These are phyloP conservation scores for Inonotus obliquus DNA, from an alignment of 1,284 basidiomycete species.

Conservation along the genomic window DNA sequence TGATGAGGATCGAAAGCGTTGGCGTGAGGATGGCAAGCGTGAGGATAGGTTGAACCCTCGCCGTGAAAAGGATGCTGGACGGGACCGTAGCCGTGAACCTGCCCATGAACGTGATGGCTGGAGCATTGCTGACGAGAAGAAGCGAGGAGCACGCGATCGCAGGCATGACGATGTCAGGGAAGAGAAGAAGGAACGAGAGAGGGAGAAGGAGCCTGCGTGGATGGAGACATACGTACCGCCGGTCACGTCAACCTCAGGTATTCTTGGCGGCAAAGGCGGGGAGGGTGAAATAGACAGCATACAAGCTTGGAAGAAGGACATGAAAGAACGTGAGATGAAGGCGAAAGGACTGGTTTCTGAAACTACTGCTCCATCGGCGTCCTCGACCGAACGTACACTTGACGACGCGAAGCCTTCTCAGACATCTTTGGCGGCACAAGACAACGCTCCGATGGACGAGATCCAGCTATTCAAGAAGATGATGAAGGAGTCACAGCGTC, in stretches of 20 bases:
- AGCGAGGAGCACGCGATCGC: slow-evolving; percentile 52
- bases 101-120: slow-evolving; percentile 40
- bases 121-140: slow-evolving; percentile 56
- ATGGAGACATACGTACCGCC: slow-evolving; percentile 81
- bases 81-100: slow-evolving; percentile 34
- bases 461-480: slow-evolving; percentile 83
- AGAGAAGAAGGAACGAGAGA: slow-evolving; percentile 54
- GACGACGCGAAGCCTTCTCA: slow-evolving; percentile 9
- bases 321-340: slow-evolving; percentile 75
- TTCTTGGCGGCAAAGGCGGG: slow-evolving; percentile 53
- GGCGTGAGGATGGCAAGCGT: slow-evolving; percentile 19
- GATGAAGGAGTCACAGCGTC: slow-evolving; percentile 75
- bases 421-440: slow-evolving; percentile 28
- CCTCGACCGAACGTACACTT: slow-evolving; percentile 20
- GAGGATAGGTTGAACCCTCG: slow-evolving; percentile 23
- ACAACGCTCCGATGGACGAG: slow-evolving; percentile 56
- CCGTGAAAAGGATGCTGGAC: slow-evolving; percentile 34
- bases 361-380: slow-evolving; percentile 26
- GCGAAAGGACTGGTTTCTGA: slow-evolving; percentile 23
- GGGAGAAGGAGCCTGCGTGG: slow-evolving; percentile 85
- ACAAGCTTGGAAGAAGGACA: slow-evolving; percentile 85
- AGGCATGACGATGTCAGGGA: slow-evolving; percentile 39
- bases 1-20: slow-evolving; percentile 17
- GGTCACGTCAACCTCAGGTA: slow-evolving; percentile 47
- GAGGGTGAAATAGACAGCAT: slow-evolving; percentile 79